Conservation (phyloP, 352 stramenopile genomes). For the Phytopythium delawarense region DNA sequence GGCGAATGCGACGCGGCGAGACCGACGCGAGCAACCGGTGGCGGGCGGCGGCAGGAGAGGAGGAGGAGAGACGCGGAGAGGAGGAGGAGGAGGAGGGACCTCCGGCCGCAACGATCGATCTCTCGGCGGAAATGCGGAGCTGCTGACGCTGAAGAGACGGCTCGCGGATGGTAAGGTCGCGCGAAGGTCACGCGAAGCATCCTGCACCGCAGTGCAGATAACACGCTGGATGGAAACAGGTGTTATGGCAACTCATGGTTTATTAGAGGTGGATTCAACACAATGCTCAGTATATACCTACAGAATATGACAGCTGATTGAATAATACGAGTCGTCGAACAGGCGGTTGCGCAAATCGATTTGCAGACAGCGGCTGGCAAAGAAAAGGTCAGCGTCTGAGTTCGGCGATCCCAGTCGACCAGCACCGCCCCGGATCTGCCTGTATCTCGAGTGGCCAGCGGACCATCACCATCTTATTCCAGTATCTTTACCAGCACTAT, state of each 20-base stretch:
- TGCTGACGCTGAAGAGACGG: slow-evolving; percentile 1
- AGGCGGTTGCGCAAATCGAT: slow-evolving; percentile 1
- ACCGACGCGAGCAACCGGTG: neutral
- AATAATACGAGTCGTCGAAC: neutral
- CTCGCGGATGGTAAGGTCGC: neutral
- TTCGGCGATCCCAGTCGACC: neutral
- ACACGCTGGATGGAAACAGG: neutral
- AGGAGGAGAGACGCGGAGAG: neutral
- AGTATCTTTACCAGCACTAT: neutral
- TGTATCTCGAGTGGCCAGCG: neutral
- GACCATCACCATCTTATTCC: neutral
- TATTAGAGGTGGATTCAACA: neutral
- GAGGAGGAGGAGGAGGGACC: neutral
- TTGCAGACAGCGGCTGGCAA: neutral
- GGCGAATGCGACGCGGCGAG: slow-evolving; percentile 5
- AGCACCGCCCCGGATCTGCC: neutral
- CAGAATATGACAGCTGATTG: neutral
- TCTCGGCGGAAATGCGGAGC: neutral
- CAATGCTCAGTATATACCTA: neutral
- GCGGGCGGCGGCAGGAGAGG: neutral
- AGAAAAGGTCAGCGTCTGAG: neutral
- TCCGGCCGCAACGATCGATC: neutral
- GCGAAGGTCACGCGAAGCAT: neutral
- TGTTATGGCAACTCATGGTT: neutral
- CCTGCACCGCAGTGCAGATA: neutral